A percentile compares a stretch with the other conserved stretches of the same genome.
phyloP scores from a whole-genome alignment of 345 rosid genomes.

The Erodium maritimum region DNA sequence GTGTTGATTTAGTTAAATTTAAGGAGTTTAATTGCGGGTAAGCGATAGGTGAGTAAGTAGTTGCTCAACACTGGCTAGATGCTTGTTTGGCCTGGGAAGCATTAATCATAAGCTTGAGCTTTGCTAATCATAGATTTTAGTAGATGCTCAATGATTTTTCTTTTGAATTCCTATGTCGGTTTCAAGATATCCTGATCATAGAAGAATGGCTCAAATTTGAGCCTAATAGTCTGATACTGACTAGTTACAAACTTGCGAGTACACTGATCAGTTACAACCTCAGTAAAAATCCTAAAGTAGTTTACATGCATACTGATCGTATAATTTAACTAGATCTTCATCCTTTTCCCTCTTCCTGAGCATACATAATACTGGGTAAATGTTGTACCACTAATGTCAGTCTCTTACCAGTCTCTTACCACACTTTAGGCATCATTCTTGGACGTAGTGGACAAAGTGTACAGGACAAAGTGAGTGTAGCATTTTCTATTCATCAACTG shows the following conservation, averaged over 20 bases:
- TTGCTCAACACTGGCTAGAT: no score
- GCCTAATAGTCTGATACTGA: background rate
- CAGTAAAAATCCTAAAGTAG: background rate
- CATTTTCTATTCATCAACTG: background rate
- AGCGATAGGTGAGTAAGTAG: no score
- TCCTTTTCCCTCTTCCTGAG: background rate
- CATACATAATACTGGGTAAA: background rate
- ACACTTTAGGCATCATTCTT: background rate
- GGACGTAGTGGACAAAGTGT: no score
- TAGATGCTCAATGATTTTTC: background rate
- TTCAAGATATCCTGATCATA: background rate
- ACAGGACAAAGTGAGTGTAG: background rate
- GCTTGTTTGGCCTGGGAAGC: background rate
- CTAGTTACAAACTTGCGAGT: background rate
- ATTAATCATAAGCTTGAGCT: background rate
- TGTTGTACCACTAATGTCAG: background rate
- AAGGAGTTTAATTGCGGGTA: background rate
- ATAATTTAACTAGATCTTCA: background rate
- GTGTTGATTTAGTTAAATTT: background rate
- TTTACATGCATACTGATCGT: background rate
- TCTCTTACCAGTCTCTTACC: background rate
- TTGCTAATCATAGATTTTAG: background rate
- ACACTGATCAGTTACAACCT: background rate
- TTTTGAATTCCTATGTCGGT: background rate
- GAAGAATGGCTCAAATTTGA: background rate